Conservation (phyloP, 768 basidiomycete genomes). For the Galerina sulciceps region DNA sequence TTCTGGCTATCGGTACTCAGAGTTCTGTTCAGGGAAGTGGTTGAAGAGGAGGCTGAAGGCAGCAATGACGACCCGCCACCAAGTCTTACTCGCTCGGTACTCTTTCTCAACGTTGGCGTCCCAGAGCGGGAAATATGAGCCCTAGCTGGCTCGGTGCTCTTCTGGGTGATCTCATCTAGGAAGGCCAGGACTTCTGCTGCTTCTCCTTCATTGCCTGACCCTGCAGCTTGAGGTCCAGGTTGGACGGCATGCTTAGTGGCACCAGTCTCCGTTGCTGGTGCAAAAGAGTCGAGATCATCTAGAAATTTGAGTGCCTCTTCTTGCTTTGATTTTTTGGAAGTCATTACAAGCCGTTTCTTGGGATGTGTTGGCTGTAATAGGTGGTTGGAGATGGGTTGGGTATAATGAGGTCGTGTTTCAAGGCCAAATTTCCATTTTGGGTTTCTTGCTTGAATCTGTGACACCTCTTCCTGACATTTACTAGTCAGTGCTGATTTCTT, state of each 20-base stretch:
- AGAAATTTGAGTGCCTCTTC: slow-evolving; percentile 92
- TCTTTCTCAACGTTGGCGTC: slow-evolving; percentile 75
- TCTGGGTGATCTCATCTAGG: slow-evolving; percentile 94
- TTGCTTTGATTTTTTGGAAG: slow-evolving; percentile 73
- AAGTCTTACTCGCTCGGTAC: slow-evolving; percentile 75
- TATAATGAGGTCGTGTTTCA: background rate
- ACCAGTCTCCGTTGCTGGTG: slow-evolving; percentile 31
- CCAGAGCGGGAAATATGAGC: slow-evolving; percentile 66
- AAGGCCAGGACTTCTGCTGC: slow-evolving; percentile 85
- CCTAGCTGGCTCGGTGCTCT: slow-evolving; percentile 79
- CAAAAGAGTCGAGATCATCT: slow-evolving; percentile 89
- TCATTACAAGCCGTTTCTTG: slow-evolving; percentile 25
- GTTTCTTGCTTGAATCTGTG: background rate
- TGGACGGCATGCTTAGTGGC: slow-evolving; percentile 6
- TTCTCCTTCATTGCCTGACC: slow-evolving; percentile 56
- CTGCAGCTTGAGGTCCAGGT: slow-evolving; percentile 21
- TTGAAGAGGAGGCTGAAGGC: slow-evolving; percentile 48
- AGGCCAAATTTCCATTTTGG: slow-evolving; percentile 6
- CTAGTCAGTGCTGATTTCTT: too few relatives aligned
- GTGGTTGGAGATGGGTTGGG: too few relatives aligned
- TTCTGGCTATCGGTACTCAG: slow-evolving; percentile 28
- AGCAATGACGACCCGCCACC: slow-evolving; percentile 48
- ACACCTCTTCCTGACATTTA: too few relatives aligned
- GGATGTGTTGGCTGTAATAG: background rate
- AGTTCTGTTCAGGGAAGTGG: slow-evolving; percentile 39